phyloP scores from a whole-genome alignment of 345 rosid genomes.

The Camelina hispida region DNA sequence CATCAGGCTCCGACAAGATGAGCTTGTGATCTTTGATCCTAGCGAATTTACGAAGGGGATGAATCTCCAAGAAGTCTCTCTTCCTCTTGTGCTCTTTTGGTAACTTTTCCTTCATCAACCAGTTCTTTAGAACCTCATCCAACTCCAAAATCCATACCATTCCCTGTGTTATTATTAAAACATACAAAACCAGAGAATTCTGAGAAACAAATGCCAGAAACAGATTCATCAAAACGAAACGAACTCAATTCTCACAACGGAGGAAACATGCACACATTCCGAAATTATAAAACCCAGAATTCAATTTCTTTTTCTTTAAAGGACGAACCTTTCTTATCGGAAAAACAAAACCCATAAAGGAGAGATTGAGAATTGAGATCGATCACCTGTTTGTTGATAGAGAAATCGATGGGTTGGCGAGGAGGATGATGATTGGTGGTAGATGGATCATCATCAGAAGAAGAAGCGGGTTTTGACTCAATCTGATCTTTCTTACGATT shows the following conservation, averaged over 20 bases:
- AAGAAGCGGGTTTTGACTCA: slow-evolving; percentile 23
- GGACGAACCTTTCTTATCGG: background rate
- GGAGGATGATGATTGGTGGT: slow-evolving; percentile 40
- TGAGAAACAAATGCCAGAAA: slow-evolving; percentile 4
- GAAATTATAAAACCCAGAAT: background rate
- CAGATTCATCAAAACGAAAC: background rate
- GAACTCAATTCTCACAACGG: slow-evolving; percentile 13
- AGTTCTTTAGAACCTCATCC: slow-evolving; percentile 57
- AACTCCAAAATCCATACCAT: slow-evolving; percentile 79
- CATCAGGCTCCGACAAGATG: slow-evolving; percentile 59
- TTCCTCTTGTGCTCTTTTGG: slow-evolving; percentile 67
- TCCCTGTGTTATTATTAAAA: slow-evolving; percentile 55
- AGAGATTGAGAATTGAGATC: slow-evolving; percentile 1
- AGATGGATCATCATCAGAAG: background rate
- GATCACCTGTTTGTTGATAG: slow-evolving; percentile 56
- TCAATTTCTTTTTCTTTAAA: background rate
- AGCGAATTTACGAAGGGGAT: slow-evolving; percentile 63
- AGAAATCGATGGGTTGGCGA: slow-evolving; percentile 50
- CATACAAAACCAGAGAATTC: background rate
- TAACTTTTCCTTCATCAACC: slow-evolving; percentile 50
- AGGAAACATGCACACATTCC: slow-evolving; percentile 36
- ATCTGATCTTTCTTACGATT: slow-evolving; percentile 45
- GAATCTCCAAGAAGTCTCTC: slow-evolving; percentile 65
- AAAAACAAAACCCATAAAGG: background rate
- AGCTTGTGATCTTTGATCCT: slow-evolving; percentile 61